These are phyloP conservation scores for Cercophora newfieldiana DNA, from an alignment of 495 filamentous ascomycete species.

Conservation along the genomic window DNA sequence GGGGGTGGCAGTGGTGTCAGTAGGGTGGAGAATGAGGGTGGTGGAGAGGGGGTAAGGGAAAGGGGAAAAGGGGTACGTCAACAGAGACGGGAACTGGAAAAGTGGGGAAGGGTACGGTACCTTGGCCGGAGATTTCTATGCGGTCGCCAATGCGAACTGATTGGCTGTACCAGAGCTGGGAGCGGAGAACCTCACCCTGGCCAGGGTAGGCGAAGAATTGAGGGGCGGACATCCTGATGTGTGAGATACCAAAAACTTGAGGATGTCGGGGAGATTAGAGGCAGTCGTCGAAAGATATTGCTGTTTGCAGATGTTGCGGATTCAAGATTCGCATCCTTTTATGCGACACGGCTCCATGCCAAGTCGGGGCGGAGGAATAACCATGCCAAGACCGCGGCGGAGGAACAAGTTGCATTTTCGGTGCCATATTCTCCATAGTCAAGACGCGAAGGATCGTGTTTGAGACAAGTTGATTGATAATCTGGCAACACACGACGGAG, in stretches of 20 bases:
- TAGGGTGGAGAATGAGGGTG: too few species aligned
- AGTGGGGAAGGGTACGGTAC: slow-evolving; percentile 38
- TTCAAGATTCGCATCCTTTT: too few species aligned
- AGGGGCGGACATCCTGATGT: background rate
- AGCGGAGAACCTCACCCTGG: background rate
- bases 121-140: slow-evolving; percentile 40
- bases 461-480: background rate
- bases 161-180: slow-evolving; percentile 12
- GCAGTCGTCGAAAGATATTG: background rate
- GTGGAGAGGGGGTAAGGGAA: background rate
- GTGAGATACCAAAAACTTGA: background rate
- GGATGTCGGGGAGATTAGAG: background rate
- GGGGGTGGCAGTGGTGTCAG: background rate
- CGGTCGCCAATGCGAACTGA: slow-evolving; percentile 8
- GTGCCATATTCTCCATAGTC: background rate
- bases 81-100: background rate
- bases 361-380: too few species aligned
- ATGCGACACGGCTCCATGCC: too few species aligned
- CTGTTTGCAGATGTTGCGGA: too few species aligned
- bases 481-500: background rate
- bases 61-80: slow-evolving; percentile 2
- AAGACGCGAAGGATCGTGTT: background rate
- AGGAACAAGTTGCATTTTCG: background rate
- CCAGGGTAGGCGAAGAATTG: slow-evolving; percentile 13
- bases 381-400: background rate